Base-by-base conservation (phyloP, 257 asterid genomes). In the Prunella vulgaris region DNA sequence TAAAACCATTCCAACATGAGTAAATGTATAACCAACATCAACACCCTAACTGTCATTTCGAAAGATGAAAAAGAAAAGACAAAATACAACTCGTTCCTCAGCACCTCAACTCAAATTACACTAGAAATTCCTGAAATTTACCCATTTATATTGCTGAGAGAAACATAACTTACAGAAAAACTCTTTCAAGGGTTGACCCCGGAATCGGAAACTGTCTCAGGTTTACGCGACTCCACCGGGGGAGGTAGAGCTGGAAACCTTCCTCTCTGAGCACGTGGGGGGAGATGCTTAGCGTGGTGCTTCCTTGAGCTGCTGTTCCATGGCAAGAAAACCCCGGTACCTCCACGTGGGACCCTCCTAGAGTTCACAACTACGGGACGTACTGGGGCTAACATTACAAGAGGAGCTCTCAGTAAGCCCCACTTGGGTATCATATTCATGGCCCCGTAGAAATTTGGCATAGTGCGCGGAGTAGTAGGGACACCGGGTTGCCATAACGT, bases 291-390 rank as follows among this genome's bases (percentile, higher is more conserved):
- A 24, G 86, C 79, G 9, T 85, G 53, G 15, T 46, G 95, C 68
- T 81, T 88, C 68, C 95, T 77, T 10, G 92, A 80, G 38, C 89
- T 86, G 24, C 69, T 85, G 3, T 74, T 78, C 95, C 93, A 86
- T 5, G 98, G 98, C 76, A 93, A 76, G 89, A 87, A 93, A 58
- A 93, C 97, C 22, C 98, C 98, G 0, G 98, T 93, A 12, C 97
- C 98, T n/a, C 90, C 95, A 4, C 84, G 83, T 2, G 87, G 82
- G 35, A 86, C 63, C 85, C 84, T 78, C 62, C 87, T 78, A 5
- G 92, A 81, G 80, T 48, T 78, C 83, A 85, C 32, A 40, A 79
- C 77, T 78, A 86, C 27, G 0, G 92, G 95, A 9, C 86, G 85
- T 3, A 81, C 72, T 0, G 98, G 95, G 22, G 92, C 88, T 46